Conservation (phyloP, 352 stramenopile genomes). For the Thalassiosira livingstoniorum region DNA sequence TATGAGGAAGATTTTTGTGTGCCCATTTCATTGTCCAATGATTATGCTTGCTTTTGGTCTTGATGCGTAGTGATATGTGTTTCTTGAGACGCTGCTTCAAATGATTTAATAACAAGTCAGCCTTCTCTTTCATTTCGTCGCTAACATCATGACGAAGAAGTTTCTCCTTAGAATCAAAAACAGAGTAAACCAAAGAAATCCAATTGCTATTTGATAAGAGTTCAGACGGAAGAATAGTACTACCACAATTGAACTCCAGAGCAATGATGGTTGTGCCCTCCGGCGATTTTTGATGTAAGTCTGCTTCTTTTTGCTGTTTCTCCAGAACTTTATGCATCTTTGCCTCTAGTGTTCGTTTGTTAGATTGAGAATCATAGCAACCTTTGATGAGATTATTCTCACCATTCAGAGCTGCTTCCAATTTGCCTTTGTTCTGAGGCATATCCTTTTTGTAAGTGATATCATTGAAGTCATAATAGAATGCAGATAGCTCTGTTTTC, state of each 20-base stretch:
- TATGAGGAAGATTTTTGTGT: conserved; percentile 39
- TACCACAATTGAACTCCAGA: too few species aligned
- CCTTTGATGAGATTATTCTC: neutral
- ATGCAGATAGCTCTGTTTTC: neutral
- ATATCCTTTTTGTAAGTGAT: neutral
- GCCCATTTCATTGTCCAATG: conserved; percentile 36
- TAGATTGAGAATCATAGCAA: neutral
- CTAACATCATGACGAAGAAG: too few species aligned
- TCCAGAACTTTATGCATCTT: too few species aligned
- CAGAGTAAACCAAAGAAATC: too few species aligned
- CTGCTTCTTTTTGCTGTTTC: too few species aligned
- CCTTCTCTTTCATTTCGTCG: conserved; percentile 26
- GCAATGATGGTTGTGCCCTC: too few species aligned
- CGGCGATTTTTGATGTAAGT: too few species aligned
- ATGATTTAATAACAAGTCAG: conserved; percentile 24
- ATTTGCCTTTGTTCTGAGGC: neutral
- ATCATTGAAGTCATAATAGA: conserved; percentile 2
- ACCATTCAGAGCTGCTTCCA: conserved; percentile 1
- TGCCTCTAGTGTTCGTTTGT: too few species aligned
- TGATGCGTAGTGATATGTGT: conserved; percentile 22
- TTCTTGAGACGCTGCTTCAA: conserved; percentile 2
- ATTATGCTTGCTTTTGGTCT: neutral
- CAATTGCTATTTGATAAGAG: too few species aligned
- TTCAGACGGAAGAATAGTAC: too few species aligned
- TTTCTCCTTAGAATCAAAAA: too few species aligned